Evolutionary conservation across 345 rosid species (phyloP).

Genomic region (Salix koriyanagi): DNA sequence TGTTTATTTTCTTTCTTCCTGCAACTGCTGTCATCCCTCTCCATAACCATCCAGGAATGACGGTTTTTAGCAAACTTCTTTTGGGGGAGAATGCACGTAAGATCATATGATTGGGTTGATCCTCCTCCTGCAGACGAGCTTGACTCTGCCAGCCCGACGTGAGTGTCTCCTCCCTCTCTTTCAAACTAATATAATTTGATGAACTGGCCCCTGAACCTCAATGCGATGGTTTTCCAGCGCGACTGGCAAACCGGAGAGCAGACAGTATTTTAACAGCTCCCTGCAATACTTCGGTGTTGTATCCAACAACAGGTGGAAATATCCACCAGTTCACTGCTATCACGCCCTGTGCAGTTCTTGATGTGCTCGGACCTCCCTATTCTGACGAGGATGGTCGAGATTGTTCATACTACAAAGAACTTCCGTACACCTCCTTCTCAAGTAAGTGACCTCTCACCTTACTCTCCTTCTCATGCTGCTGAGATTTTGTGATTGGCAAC

Average conservation of each 20-base stretch:
- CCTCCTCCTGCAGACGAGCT: conserved; percentile 18
- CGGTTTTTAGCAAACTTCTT: conserved; percentile 65
- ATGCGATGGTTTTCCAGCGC: conserved; percentile 33
- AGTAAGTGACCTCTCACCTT: conserved; percentile 29
- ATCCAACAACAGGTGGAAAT: conserved; percentile 74
- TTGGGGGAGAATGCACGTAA: conserved; percentile 66
- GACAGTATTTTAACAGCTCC: conserved; percentile 46
- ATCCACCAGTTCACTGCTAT: conserved; percentile 61
- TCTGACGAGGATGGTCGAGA: conserved; percentile 53
- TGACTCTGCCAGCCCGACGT: conserved; percentile 24
- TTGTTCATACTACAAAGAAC: conserved; percentile 54
- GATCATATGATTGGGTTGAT: conserved; percentile 58
- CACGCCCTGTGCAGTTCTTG: conserved; percentile 64
- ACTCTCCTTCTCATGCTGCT: not conserved
- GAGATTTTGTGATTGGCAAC: not conserved
- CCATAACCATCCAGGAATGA: conserved; percentile 78
- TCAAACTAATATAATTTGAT: not conserved
- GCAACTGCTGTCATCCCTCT: conserved; percentile 60
- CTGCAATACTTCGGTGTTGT: conserved; percentile 56
- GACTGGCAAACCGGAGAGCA: conserved; percentile 38
- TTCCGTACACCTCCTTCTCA: conserved; percentile 22
- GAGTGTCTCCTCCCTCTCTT: conserved; percentile 6
- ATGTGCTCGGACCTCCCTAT: conserved; percentile 74
- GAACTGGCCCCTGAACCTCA: not conserved
- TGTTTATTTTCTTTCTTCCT: conserved; percentile 68